These are phyloP conservation scores for Excoecaria agallocha DNA, from an alignment of 345 rosid species.

Conservation along the genomic window DNA sequence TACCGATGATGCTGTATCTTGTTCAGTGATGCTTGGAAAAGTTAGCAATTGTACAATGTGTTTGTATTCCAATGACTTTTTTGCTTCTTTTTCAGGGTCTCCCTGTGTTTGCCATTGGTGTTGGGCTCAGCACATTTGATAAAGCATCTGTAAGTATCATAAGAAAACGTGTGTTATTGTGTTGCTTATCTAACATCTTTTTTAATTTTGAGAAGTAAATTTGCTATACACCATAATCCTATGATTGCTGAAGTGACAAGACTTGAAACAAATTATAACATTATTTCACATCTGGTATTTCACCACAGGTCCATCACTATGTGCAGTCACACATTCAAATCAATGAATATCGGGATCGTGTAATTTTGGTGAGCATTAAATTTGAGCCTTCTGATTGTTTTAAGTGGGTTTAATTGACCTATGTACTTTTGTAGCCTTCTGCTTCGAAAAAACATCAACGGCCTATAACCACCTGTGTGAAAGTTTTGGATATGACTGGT, in stretches of 20 bases:
- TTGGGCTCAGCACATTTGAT: conserved; percentile 82
- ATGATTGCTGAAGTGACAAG: not conserved
- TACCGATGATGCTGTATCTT: not conserved
- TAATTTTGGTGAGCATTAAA: conserved; percentile 65
- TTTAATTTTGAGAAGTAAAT: not conserved
- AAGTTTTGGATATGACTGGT: conserved; percentile 94
- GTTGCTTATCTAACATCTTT: not conserved
- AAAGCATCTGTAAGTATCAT: conserved; percentile 79
- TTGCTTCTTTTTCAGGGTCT: conserved; percentile 57
- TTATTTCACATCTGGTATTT: conserved; percentile 5
- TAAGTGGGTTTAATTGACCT: conserved; percentile 14
- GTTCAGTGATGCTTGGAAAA: not conserved
- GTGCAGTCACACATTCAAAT: conserved; percentile 95
- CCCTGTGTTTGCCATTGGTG: conserved; percentile 81
- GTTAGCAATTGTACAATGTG: not conserved
- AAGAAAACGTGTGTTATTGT: not conserved
- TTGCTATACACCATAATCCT: not conserved
- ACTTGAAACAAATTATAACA: not conserved
- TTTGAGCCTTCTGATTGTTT: conserved; percentile 1
- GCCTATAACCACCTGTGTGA: conserved; percentile 81
- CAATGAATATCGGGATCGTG: conserved; percentile 86
- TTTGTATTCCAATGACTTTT: conserved; percentile 12
- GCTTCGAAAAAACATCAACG: conserved; percentile 67
- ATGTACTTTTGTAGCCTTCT: conserved; percentile 57
- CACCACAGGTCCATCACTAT: conserved; percentile 72